These are phyloP conservation scores for Saccharomyces hybrid DNA, from an alignment of 1,139 yeast species.

Conservation along the genomic window DNA sequence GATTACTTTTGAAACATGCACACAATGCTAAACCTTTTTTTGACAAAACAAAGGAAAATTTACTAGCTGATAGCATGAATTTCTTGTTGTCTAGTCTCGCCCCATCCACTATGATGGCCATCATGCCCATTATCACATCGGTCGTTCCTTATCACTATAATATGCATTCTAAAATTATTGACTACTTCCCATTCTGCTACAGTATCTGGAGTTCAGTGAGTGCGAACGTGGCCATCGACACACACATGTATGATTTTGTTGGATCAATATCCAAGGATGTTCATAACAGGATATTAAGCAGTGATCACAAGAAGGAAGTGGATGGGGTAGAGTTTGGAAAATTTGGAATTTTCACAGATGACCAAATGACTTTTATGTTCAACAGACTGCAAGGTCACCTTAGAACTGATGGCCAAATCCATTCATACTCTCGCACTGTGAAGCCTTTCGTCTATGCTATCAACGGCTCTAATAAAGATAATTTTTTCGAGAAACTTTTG, in stretches of 20 bases:
- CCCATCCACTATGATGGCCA: conserved; percentile 49
- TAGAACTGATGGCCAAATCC: conserved; percentile 46
- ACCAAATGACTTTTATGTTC: conserved; percentile 54
- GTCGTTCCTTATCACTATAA: conserved; percentile 41
- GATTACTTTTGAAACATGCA: conserved; percentile 35
- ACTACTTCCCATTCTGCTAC: conserved; percentile 59
- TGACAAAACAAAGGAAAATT: conserved; percentile 26
- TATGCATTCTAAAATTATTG: conserved; percentile 25
- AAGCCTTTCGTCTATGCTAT: conserved; percentile 60
- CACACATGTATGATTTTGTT: conserved; percentile 57
- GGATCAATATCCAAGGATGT: conserved; percentile 55
- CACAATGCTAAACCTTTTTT: conserved; percentile 37
- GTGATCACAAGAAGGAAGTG: conserved; percentile 16
- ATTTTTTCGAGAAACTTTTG: conserved; percentile 47
- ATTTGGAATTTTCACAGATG: conserved; percentile 56
- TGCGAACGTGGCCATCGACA: conserved; percentile 53
- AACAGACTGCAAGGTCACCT: conserved; percentile 42
- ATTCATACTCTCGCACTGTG: conserved; percentile 53
- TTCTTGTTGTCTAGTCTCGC: conserved; percentile 39
- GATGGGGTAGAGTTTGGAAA: conserved; percentile 34
- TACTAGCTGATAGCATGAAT: conserved; percentile 33
- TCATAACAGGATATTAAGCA: conserved; percentile 28
- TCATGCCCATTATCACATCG: conserved; percentile 50
- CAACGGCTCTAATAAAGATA: conserved; percentile 44
- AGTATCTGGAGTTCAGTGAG: conserved; percentile 65